These are phyloP conservation scores for Fusarium beomiforme DNA, from an alignment of 2,329 filamentous ascomycete genomes.

Conservation along the genomic window DNA sequence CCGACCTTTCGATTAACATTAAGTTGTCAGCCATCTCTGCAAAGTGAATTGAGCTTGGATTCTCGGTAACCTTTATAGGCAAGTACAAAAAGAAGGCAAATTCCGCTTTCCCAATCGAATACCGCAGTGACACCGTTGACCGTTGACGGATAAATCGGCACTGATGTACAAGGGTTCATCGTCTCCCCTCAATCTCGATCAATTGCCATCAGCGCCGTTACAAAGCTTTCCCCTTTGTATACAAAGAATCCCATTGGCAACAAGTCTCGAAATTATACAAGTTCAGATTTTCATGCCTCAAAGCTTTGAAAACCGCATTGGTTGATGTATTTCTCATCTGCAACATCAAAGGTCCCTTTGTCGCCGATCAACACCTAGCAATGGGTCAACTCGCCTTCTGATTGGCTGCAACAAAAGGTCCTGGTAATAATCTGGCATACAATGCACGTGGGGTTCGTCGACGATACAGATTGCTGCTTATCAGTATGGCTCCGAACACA, in stretches of 20 bases:
- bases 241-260: background rate
- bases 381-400: background rate
- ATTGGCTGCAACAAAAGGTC: slow-evolving; percentile 35
- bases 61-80: slow-evolving; percentile 15
- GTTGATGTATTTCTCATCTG: background rate
- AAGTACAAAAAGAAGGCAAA: background rate
- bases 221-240: too few relatives aligned
- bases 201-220: background rate
- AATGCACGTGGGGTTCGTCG: slow-evolving; percentile 35
- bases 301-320: background rate
- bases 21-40: background rate
- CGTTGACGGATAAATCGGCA: slow-evolving; percentile 18
- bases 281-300: background rate
- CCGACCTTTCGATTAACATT: background rate
- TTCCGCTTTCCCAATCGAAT: background rate
- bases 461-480: slow-evolving; percentile 25
- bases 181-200: background rate
- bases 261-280: background rate
- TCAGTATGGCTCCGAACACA: slow-evolving; percentile 15
- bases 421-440: slow-evolving; percentile 24
- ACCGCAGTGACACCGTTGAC: background rate
- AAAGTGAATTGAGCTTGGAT: background rate
- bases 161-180: background rate
- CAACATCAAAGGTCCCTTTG: slow-evolving; percentile 17
- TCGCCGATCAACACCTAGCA: slow-evolving; percentile 22